Evolutionary conservation across 2,329 filamentous ascomycete species (phyloP).

Genomic region (Knoxdaviesia capensis): DNA sequence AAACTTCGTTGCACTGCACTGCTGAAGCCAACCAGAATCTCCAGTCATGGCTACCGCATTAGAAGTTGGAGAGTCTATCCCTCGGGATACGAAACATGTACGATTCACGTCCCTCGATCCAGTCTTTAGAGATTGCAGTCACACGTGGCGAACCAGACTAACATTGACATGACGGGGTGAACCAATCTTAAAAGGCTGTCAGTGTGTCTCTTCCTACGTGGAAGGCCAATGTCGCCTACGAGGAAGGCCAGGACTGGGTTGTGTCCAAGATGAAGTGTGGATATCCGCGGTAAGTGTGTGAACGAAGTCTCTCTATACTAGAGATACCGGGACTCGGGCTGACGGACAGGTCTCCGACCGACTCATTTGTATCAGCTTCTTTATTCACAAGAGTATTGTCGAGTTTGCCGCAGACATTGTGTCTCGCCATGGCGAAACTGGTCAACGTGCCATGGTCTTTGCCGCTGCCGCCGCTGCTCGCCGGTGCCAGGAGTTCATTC

Average conservation of each 20-base stretch:
- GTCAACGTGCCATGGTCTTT: slow-evolving; percentile 63
- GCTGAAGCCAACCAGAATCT: no score
- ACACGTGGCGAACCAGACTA: not conserved
- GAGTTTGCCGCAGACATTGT: slow-evolving; percentile 51
- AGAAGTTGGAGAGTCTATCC: slow-evolving; percentile 49
- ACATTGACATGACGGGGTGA: not conserved
- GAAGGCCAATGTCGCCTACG: slow-evolving; percentile 78
- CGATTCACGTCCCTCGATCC: slow-evolving; percentile 13
- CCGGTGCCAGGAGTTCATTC: slow-evolving; percentile 57
- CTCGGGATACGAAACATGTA: slow-evolving; percentile 61
- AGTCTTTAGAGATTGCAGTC: not conserved
- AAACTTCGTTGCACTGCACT: no score
- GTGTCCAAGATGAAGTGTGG: slow-evolving; percentile 67
- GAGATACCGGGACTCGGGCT: no score
- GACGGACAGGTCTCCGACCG: not conserved
- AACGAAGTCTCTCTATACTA: not conserved
- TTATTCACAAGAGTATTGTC: slow-evolving; percentile 68
- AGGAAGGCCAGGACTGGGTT: slow-evolving; percentile 84
- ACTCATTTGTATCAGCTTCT: slow-evolving; percentile 48
- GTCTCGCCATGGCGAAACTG: slow-evolving; percentile 36
- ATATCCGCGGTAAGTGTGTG: slow-evolving; percentile 50
- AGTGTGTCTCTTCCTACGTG: slow-evolving; percentile 93
- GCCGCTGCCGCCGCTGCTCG: slow-evolving; percentile 49
- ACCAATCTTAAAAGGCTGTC: slow-evolving; percentile 43
- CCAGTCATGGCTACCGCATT: slow-evolving; percentile 22